Conservation (phyloP, 169 alveolate species). For the Eimeria brunetti region DNA sequence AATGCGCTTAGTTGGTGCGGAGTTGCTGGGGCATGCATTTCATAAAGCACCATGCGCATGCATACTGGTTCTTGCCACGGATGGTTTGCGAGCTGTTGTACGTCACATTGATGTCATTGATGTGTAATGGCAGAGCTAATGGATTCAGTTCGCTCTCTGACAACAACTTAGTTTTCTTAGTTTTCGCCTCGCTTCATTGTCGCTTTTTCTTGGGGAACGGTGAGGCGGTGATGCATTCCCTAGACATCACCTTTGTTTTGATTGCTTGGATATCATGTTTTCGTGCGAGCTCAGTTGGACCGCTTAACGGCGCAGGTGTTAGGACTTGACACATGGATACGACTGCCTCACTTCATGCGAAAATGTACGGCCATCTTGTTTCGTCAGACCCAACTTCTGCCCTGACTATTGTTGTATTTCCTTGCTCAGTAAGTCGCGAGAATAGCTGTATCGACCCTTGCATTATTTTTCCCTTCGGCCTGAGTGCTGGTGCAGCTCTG, state of each 20-base stretch:
- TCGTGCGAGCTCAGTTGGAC: slow-evolving; percentile 41
- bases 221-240: not conserved
- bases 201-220: not conserved
- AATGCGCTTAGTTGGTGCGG: not conserved
- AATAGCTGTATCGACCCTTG: not conserved
- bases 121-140: not conserved
- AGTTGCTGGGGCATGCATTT: not conserved
- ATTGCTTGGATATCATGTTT: not conserved
- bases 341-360: slow-evolving; percentile 68
- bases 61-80: not conserved
- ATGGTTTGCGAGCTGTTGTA: not conserved
- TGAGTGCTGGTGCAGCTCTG: slow-evolving; percentile 37
- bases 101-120: not conserved
- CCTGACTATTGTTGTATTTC: not conserved
- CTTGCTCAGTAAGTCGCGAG: not conserved
- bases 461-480: not conserved
- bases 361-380: slow-evolving; percentile 5
- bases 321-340: slow-evolving; percentile 69
- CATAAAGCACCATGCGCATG: not conserved
- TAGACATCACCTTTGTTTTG: not conserved
- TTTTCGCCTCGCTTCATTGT: not conserved
- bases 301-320: slow-evolving; percentile 72
- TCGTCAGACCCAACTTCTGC: not conserved
- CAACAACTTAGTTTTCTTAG: not conserved
- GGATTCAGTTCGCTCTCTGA: not conserved